A percentile compares a stretch with the other conserved stretches of the same genome.
phyloP scores from a whole-genome alignment of 2,329 filamentous ascomycete genomes.

The Hymenoscyphus occultus region DNA sequence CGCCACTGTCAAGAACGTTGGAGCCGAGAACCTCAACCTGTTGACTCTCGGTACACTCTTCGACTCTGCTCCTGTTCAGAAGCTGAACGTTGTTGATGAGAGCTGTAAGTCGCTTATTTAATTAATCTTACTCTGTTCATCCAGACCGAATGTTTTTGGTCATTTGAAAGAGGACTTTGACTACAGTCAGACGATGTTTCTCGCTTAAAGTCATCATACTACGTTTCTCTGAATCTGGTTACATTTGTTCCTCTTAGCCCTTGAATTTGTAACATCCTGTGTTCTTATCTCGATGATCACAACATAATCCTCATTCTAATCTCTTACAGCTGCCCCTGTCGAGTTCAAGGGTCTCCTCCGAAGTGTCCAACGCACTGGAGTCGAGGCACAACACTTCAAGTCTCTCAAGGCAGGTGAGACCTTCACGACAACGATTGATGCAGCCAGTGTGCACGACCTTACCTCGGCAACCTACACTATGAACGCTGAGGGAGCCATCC shows the following conservation, averaged over 20 bases:
- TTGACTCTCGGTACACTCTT: conserved; percentile 42
- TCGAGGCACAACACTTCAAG: conserved; percentile 41
- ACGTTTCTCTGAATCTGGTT: too few relatives aligned
- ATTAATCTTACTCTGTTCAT: not conserved
- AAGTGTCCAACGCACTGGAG: conserved; percentile 37
- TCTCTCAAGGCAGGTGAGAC: conserved; percentile 41
- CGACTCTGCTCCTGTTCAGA: conserved; percentile 42
- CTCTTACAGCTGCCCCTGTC: conserved; percentile 33
- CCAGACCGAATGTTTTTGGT: too few relatives aligned
- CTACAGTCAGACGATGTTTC: too few relatives aligned
- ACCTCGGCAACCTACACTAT: conserved; percentile 55
- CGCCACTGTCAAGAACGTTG: conserved; percentile 42
- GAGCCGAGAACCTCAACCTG: conserved; percentile 39
- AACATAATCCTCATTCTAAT: not conserved
- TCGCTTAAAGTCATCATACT: too few relatives aligned
- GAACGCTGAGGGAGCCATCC: conserved; percentile 53
- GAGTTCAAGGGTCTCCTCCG: conserved; percentile 44
- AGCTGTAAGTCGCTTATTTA: conserved; percentile 26
- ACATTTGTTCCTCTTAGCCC: too few relatives aligned
- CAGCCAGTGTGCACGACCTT: conserved; percentile 43
- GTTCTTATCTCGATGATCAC: too few relatives aligned
- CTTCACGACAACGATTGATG: conserved; percentile 43
- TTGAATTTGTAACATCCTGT: too few relatives aligned
- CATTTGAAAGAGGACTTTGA: too few relatives aligned
- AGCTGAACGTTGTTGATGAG: conserved; percentile 38